Conservation (phyloP, 2,329 filamentous ascomycete species). For the Scedosporium boydii region DNA sequence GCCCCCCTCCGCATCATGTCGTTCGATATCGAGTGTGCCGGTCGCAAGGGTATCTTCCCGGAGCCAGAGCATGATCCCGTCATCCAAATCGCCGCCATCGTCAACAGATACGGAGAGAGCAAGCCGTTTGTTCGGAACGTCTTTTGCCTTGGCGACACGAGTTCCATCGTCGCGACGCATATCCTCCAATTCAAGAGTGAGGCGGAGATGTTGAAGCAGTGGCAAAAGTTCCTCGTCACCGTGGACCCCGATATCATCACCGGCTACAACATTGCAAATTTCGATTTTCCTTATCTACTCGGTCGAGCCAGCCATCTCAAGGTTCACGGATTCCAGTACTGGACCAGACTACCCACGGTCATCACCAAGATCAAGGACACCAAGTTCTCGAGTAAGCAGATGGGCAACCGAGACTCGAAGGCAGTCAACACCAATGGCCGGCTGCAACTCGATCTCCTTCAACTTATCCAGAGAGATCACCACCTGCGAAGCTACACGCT, state of each 20-base stretch:
- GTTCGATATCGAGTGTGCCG: slow-evolving; percentile 98
- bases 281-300: slow-evolving; percentile 94
- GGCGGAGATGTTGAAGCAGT: slow-evolving; percentile 81
- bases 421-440: slow-evolving; percentile 90
- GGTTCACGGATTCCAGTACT: slow-evolving; percentile 70
- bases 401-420: slow-evolving; percentile 93
- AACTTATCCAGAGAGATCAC: slow-evolving; percentile 88
- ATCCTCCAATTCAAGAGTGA: slow-evolving; percentile 76
- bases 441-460: slow-evolving; percentile 86
- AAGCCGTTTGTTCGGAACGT: slow-evolving; percentile 96
- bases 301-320: slow-evolving; percentile 82
- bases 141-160: slow-evolving; percentile 88
- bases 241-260: slow-evolving; percentile 97
- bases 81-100: slow-evolving; percentile 95
- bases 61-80: slow-evolving; percentile 87
- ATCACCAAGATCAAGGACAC: slow-evolving; percentile 65
- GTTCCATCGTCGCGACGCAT: slow-evolving; percentile 88
- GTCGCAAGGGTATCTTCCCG: slow-evolving; percentile 93
- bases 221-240: slow-evolving; percentile 81
- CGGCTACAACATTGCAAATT: slow-evolving; percentile 97
- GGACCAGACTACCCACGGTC: slow-evolving; percentile 67
- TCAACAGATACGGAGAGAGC: slow-evolving; percentile 87
- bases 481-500: slow-evolving; percentile 94
- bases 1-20: slow-evolving; percentile 86
- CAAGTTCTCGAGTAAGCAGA: slow-evolving; percentile 95